These are phyloP conservation scores for Lactarius hatsudake DNA, from an alignment of 768 basidiomycete species.

Conservation along the genomic window DNA sequence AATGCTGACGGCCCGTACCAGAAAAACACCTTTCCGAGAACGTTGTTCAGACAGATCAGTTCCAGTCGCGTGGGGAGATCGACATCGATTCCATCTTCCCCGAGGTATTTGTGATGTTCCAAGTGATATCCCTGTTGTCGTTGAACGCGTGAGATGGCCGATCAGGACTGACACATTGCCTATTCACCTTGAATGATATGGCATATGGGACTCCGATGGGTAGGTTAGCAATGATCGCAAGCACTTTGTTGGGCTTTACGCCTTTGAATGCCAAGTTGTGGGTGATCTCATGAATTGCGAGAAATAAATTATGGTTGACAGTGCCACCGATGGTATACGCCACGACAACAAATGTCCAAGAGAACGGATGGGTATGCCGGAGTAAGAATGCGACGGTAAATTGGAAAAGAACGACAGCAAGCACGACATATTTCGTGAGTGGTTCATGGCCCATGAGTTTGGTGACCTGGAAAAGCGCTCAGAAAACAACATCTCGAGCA, in stretches of 20 bases:
- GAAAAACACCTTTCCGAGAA: constrained; percentile 97
- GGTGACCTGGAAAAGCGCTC: constrained; percentile 58
- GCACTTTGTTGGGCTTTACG: constrained; percentile 75
- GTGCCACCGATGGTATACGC: constrained; percentile 92
- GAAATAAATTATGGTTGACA: constrained; percentile 95
- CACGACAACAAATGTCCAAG: constrained; percentile 64
- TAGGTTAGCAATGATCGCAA: constrained; percentile 89
- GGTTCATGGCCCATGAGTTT: constrained; percentile 97
- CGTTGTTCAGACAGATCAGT: constrained; percentile 85
- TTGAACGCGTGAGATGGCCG: constrained; percentile 2
- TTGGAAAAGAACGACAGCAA: constrained; percentile 78
- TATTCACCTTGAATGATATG: constrained; percentile 84
- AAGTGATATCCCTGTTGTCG: constrained; percentile 75
- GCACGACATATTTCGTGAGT: constrained; percentile 86
- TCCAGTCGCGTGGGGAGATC: constrained; percentile 90
- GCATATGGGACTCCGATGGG: constrained; percentile 95
- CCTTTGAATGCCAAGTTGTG: constrained; percentile 93
- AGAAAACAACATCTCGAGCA: constrained; percentile 4
- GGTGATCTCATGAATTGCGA: constrained; percentile 98
- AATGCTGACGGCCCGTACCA: constrained; percentile 49
- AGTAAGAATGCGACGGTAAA: constrained; percentile 60
- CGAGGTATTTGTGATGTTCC: constrained; percentile 94
- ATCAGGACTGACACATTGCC: background rate
- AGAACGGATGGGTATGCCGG: constrained; percentile 65
- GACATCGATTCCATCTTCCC: constrained; percentile 94